A percentile compares a stretch with the other conserved stretches of the same genome.
phyloP scores from a whole-genome alignment of 352 stramenopile genomes.

The Globisporangium heterothallicum region DNA sequence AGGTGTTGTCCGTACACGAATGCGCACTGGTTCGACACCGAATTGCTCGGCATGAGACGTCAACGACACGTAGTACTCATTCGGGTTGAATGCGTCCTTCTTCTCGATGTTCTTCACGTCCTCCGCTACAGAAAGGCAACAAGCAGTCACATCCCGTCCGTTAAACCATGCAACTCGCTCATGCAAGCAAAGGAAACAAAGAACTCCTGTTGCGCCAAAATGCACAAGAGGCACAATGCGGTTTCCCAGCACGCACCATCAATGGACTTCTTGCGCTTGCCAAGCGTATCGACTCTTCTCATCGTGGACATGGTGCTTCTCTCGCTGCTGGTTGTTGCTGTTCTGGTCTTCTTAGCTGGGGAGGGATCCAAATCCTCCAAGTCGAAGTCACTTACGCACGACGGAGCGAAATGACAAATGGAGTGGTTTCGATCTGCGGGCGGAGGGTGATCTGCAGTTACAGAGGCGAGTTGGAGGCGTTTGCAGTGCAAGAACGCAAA shows the following conservation, averaged over 20 bases:
- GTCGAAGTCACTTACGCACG: constrained; percentile 11
- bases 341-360: not conserved
- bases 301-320: constrained; percentile 30
- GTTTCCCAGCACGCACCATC: constrained; percentile 40
- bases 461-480: no score
- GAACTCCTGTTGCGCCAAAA: not conserved
- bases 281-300: constrained; percentile 80
- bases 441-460: not conserved
- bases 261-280: constrained; percentile 87
- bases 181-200: not conserved
- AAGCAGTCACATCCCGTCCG: constrained; percentile 1
- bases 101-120: constrained; percentile 76
- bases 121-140: constrained; percentile 34
- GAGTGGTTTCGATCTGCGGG: constrained; percentile 7
- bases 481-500: no score
- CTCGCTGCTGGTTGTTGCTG: not conserved
- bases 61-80: constrained; percentile 84
- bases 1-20: constrained; percentile 41
- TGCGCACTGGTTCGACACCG: constrained; percentile 80
- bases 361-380: no score
- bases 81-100: constrained; percentile 85
- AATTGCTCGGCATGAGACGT: constrained; percentile 86
- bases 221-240: not conserved
- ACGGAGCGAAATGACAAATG: constrained; percentile 16
- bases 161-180: not conserved